These are phyloP conservation scores for Linnemannia hyalina DNA, from an alignment of 192 early-diverging fungal genomes.

Conservation along the genomic window DNA sequence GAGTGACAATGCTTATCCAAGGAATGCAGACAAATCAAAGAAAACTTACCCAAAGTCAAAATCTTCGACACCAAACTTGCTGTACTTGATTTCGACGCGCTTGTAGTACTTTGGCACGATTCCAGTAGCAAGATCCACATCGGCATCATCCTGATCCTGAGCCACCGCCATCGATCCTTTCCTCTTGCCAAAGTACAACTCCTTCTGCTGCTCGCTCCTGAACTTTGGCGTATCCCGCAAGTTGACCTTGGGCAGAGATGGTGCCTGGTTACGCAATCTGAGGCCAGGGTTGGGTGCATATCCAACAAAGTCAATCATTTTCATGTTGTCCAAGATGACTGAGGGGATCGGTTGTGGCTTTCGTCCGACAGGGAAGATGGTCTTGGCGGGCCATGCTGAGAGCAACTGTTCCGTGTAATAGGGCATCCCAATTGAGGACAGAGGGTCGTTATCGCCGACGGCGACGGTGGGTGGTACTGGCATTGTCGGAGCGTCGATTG, in stretches of 20 bases:
- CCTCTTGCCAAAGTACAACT: slow-evolving; percentile 67
- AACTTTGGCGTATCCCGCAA: slow-evolving; percentile 78
- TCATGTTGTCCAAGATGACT: slow-evolving; percentile 81
- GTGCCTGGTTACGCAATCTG: slow-evolving; percentile 82
- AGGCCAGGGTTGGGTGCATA: slow-evolving; percentile 91
- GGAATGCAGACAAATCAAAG: neutral
- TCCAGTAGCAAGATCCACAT: slow-evolving; percentile 55
- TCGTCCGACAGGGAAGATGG: slow-evolving; percentile 79
- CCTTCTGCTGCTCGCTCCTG: slow-evolving; percentile 83
- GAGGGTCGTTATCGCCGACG: slow-evolving; percentile 71
- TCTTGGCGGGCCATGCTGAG: slow-evolving; percentile 79
- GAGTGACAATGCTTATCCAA: neutral
- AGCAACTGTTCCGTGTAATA: slow-evolving; percentile 83
- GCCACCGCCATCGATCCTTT: slow-evolving; percentile 36
- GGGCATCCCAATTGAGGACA: slow-evolving; percentile 86
- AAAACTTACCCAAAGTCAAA: slow-evolving; percentile 91
- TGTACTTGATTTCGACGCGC: slow-evolving; percentile 89
- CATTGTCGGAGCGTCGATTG: slow-evolving; percentile 65
- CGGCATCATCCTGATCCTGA: slow-evolving; percentile 56
- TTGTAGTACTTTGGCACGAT: slow-evolving; percentile 78
- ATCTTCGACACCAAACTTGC: slow-evolving; percentile 96
- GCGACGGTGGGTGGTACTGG: slow-evolving; percentile 57
- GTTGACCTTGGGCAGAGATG: slow-evolving; percentile 56
- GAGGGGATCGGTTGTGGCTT: slow-evolving; percentile 82
- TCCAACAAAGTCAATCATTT: slow-evolving; percentile 93